These are phyloP conservation scores for Picea glauca DNA, from an alignment of 75 land plant genomes.

Conservation along the genomic window DNA sequence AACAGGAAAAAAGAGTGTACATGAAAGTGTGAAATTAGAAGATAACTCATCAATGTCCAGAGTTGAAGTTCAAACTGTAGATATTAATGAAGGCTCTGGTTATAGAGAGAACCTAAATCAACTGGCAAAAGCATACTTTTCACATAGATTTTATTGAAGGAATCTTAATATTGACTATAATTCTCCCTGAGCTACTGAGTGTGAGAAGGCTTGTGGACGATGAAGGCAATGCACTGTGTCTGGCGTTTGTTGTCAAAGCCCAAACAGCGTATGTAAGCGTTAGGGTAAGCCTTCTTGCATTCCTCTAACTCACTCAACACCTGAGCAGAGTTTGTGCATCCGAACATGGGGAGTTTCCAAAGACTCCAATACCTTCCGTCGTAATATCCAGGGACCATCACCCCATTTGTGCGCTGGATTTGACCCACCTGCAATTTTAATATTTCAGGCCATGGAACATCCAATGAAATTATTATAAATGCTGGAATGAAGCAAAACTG, in stretches of 20 bases:
- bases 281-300: conserved; percentile 70
- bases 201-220: conserved; percentile 37
- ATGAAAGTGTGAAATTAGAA: no score
- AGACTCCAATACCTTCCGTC: conserved; percentile 77
- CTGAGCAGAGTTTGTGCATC: conserved; percentile 59
- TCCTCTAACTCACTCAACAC: conserved; percentile 55
- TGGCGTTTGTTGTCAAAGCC: conserved; percentile 66
- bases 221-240: conserved; percentile 58
- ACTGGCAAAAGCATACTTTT: no score
- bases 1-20: no score
- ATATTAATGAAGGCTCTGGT: no score
- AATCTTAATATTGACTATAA: no score
- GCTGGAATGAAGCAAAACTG: background rate
- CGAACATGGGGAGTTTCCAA: conserved; percentile 83
- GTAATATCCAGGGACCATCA: conserved; percentile 52
- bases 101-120: no score
- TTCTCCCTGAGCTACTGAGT: no score
- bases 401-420: conserved; percentile 23
- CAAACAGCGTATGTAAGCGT: conserved; percentile 50
- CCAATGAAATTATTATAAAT: background rate
- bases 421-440: conserved; percentile 22
- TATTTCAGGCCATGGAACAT: background rate
- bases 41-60: no score
- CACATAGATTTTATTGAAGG: no score
- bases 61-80: no score